Conservation (phyloP, 2,329 filamentous ascomycete species). For the Bipolaris cookei region DNA sequence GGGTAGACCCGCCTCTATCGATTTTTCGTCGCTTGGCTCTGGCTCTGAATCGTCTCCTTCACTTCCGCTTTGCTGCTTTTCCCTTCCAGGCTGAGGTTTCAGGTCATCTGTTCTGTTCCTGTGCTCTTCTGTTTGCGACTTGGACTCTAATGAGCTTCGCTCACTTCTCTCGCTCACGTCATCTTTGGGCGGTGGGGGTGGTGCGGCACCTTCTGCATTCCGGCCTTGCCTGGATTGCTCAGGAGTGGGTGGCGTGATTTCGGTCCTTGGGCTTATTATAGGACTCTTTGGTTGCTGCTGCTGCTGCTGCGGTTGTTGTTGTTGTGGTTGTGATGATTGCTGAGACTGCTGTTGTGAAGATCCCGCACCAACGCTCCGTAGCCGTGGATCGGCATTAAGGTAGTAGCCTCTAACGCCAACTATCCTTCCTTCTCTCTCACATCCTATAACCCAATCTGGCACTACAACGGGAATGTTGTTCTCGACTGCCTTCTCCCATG, state of each 20-base stretch:
- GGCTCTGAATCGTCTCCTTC: slow-evolving; percentile 35
- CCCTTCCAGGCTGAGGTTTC: slow-evolving; percentile 39
- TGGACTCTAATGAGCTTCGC: slow-evolving; percentile 39
- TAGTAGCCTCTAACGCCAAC: slow-evolving; percentile 96
- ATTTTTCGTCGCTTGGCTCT: slow-evolving; percentile 31
- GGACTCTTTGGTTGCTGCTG: slow-evolving; percentile 38
- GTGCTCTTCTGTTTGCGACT: slow-evolving; percentile 40
- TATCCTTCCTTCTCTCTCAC: slow-evolving; percentile 88
- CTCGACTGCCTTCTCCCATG: slow-evolving; percentile 96
- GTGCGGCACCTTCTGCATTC: slow-evolving; percentile 30
- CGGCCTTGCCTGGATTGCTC: slow-evolving; percentile 45
- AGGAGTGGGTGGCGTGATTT: slow-evolving; percentile 60
- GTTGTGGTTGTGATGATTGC: slow-evolving; percentile 26
- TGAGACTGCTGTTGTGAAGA: slow-evolving; percentile 35
- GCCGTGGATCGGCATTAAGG: slow-evolving; percentile 78
- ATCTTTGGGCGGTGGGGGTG: slow-evolving; percentile 46
- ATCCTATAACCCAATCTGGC: slow-evolving; percentile 97
- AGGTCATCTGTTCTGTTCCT: slow-evolving; percentile 45
- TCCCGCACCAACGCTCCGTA: slow-evolving; percentile 59
- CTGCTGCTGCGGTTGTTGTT: slow-evolving; percentile 32
- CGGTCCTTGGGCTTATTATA: slow-evolving; percentile 54
- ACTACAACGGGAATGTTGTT: slow-evolving; percentile 98
- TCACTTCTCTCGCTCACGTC: slow-evolving; percentile 30
- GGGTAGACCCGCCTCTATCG: slow-evolving; percentile 38
- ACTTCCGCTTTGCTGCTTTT: slow-evolving; percentile 31